Percentiles rank a stretch among this genome's conserved stretches.
These are phyloP conservation scores for Tricholoma furcatifolium DNA, from an alignment of 768 basidiomycete species.

Conservation along the genomic window DNA sequence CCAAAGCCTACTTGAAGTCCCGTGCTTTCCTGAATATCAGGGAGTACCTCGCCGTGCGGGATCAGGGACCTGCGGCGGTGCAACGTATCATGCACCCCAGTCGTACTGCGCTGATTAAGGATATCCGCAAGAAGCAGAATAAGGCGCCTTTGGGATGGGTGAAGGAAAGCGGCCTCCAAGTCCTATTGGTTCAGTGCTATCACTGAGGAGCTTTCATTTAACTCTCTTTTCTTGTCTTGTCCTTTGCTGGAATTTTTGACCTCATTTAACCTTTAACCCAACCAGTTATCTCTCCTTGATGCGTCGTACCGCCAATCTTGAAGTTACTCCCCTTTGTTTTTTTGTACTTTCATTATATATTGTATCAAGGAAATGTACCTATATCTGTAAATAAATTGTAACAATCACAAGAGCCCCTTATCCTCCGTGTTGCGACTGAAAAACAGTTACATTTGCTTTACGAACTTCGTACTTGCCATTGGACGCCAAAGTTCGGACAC, in stretches of 20 bases:
- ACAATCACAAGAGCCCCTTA: too few relatives aligned
- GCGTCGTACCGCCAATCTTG: too few relatives aligned
- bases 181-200: slow-evolving; percentile 57
- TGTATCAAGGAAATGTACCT: background rate
- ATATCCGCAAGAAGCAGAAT: slow-evolving; percentile 48
- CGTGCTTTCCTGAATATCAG: slow-evolving; percentile 69
- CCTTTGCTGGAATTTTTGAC: background rate
- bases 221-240: background rate
- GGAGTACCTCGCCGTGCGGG: slow-evolving; percentile 69
- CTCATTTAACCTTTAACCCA: too few relatives aligned
- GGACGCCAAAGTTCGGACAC: too few relatives aligned
- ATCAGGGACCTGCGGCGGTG: slow-evolving; percentile 61
- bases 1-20: slow-evolving; percentile 65
- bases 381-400: background rate
- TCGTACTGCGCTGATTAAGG: slow-evolving; percentile 58
- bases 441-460: too few relatives aligned
- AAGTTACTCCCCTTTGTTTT: background rate
- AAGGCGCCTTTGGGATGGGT: slow-evolving; percentile 52
- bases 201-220: slow-evolving; percentile 24
- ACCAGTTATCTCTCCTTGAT: too few relatives aligned
- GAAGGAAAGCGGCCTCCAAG: slow-evolving; percentile 61
- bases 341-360: background rate
- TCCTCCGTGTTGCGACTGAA: too few relatives aligned
- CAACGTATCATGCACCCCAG: slow-evolving; percentile 61
- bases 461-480: too few relatives aligned